Percentiles rank a stretch among this genome's conserved stretches.
phyloP scores from a whole-genome alignment of 108 stramenopile species.

The Skeletonema tropicum region DNA sequence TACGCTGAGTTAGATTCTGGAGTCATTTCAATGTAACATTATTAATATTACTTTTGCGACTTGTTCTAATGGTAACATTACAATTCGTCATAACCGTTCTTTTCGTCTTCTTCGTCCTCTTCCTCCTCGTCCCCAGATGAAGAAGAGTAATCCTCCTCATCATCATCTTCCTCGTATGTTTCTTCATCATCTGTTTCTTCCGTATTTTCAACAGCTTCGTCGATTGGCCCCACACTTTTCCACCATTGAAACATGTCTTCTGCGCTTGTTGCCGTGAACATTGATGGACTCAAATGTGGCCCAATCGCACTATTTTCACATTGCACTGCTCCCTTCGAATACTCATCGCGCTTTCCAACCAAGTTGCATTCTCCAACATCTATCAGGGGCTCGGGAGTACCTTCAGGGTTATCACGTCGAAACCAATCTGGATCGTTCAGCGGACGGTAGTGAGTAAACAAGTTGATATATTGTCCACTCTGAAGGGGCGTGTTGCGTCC shows the following conservation, averaged over 20 bases:
- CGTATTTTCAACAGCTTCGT: slow-evolving; percentile 46
- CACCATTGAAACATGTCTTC: slow-evolving; percentile 73
- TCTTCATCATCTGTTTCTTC: no score
- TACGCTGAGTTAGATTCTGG: no score
- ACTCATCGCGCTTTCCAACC: slow-evolving; percentile 50
- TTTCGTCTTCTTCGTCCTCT: no score
- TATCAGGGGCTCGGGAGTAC: slow-evolving; percentile 67
- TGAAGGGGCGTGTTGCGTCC: slow-evolving; percentile 77
- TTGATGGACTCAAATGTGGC: slow-evolving; percentile 53
- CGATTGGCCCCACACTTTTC: slow-evolving; percentile 58
- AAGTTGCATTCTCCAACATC: slow-evolving; percentile 64
- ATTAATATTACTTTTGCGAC: no score
- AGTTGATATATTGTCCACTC: slow-evolving; percentile 75
- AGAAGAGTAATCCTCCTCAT: no score
- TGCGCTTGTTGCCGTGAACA: slow-evolving; percentile 53
- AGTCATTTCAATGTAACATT: no score
- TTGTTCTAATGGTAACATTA: neutral
- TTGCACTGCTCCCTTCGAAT: slow-evolving; percentile 64
- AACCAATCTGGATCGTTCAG: slow-evolving; percentile 63
- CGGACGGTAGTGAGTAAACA: slow-evolving; percentile 94
- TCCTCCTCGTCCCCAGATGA: no score
- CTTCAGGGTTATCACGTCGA: slow-evolving; percentile 60
- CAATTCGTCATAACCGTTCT: neutral
- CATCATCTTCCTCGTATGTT: no score
- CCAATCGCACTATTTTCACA: slow-evolving; percentile 72